Evolutionary conservation across 352 stramenopile species (phyloP).

Genomic region (Phytophthora uliginosa): DNA sequence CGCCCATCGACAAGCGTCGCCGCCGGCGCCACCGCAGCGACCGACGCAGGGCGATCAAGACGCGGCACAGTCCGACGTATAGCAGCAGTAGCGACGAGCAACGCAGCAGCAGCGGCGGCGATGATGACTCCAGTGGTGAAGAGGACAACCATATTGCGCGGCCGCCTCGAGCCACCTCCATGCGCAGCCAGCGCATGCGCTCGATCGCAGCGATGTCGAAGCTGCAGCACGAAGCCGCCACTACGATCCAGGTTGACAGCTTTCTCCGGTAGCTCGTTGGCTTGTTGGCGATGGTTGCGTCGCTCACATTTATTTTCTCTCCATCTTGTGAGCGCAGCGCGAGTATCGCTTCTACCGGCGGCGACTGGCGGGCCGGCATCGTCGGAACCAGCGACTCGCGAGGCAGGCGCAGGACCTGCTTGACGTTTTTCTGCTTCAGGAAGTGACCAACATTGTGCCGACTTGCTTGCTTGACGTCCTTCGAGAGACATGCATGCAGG

Average conservation of each 20-base stretch:
- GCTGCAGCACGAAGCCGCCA: constrained; percentile 51
- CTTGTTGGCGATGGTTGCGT: too few species aligned
- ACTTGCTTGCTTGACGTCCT: constrained; percentile 54
- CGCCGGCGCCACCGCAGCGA: neutral
- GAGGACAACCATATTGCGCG: constrained; percentile 1
- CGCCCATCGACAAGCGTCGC: neutral
- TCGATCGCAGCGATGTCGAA: constrained; percentile 58
- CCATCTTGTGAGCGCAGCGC: constrained; percentile 26
- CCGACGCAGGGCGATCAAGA: neutral
- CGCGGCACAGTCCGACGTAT: constrained; percentile 1
- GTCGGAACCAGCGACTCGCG: constrained; percentile 27
- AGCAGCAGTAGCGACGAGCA: constrained; percentile 20
- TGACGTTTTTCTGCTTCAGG: constrained; percentile 41
- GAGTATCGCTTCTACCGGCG: constrained; percentile 57
- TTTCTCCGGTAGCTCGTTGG: too few species aligned
- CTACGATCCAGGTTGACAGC: constrained; percentile 51
- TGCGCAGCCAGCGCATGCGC: constrained; percentile 53
- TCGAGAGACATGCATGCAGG: constrained; percentile 37
- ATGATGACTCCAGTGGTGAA: constrained; percentile 14
- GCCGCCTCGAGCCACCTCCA: constrained; percentile 3
- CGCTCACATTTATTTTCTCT: neutral
- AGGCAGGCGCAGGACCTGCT: constrained; percentile 37
- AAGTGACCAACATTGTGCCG: constrained; percentile 43
- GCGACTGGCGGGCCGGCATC: constrained; percentile 28
- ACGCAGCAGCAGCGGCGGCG: constrained; percentile 7